Evolutionary conservation across 2,329 filamentous ascomycete species (phyloP).

Genomic region (Penicillium sp.): DNA sequence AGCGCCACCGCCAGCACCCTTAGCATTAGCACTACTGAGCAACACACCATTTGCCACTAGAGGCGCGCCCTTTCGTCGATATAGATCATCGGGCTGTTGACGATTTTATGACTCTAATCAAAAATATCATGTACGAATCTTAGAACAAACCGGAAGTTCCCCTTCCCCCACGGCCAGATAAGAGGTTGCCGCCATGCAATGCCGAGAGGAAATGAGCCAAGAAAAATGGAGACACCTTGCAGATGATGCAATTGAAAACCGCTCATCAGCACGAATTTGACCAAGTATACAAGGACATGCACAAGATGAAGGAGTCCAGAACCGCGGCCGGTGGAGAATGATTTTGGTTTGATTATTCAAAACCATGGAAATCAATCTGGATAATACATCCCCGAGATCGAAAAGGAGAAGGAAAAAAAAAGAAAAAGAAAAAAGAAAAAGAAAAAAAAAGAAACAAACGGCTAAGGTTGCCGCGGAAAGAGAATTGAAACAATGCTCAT

Average conservation of each 20-base stretch:
- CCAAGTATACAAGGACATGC: background rate
- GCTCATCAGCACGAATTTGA: background rate
- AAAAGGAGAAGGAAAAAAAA: background rate
- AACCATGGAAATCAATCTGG: background rate
- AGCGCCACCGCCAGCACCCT: background rate
- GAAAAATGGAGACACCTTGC: conserved; percentile 1
- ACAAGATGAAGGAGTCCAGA: background rate
- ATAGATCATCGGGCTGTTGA: conserved; percentile 15
- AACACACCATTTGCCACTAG: background rate
- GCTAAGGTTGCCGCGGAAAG: background rate
- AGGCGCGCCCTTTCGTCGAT: conserved; percentile 1
- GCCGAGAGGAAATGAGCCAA: conserved; percentile 5
- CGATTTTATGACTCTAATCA: conserved; percentile 22
- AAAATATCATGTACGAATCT: conserved; percentile 10
- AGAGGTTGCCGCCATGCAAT: background rate
- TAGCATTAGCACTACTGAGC: background rate
- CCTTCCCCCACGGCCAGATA: background rate
- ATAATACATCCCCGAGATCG: background rate
- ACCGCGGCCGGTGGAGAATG: background rate
- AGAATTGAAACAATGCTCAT: background rate
- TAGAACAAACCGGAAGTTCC: background rate
- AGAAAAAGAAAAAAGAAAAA: background rate
- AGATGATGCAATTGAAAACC: conserved; percentile 3
- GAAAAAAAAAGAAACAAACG: background rate
- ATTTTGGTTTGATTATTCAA: background rate